These are phyloP conservation scores for Cubamyces sp. DNA, from an alignment of 768 basidiomycete genomes.

Conservation along the genomic window DNA sequence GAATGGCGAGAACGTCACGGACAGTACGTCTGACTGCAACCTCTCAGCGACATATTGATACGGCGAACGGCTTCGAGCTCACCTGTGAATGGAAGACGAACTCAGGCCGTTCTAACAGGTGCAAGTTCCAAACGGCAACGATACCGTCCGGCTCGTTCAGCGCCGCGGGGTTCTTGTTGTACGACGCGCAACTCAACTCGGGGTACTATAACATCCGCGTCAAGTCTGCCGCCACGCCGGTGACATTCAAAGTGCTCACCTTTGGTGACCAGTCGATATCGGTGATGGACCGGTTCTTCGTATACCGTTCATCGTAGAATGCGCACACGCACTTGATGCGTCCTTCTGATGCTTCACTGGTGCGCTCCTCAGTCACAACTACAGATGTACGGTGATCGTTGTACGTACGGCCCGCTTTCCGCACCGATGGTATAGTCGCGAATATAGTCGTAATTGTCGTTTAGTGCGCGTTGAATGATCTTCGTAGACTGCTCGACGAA, in stretches of 20 bases:
- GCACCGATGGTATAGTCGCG: constrained; percentile 93
- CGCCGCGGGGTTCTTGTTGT: constrained; percentile 95
- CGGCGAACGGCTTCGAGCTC: neutral
- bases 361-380: constrained; percentile 7
- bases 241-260: constrained; percentile 49
- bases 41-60: constrained; percentile 19
- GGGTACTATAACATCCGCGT: constrained; percentile 65
- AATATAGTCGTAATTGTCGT: constrained; percentile 96
- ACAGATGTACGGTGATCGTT: neutral
- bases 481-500: constrained; percentile 96
- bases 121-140: constrained; percentile 97
- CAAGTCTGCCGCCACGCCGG: no score
- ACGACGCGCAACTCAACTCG: constrained; percentile 92
- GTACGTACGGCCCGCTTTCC: constrained; percentile 78
- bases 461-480: constrained; percentile 92
- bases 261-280: constrained; percentile 98
- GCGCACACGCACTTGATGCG: constrained; percentile 93
- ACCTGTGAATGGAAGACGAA: constrained; percentile 99
- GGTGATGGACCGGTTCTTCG: constrained; percentile 93
- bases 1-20: constrained; percentile 96
- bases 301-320: constrained; percentile 90
- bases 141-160: constrained; percentile 96
- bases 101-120: constrained; percentile 92
- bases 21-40: constrained; percentile 91
- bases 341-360: constrained; percentile 88